Evolutionary conservation across 108 stramenopile genomes (phyloP), one percentile per base, ranked within the genome.

Genomic region (Nitzschia palea): DNA sequence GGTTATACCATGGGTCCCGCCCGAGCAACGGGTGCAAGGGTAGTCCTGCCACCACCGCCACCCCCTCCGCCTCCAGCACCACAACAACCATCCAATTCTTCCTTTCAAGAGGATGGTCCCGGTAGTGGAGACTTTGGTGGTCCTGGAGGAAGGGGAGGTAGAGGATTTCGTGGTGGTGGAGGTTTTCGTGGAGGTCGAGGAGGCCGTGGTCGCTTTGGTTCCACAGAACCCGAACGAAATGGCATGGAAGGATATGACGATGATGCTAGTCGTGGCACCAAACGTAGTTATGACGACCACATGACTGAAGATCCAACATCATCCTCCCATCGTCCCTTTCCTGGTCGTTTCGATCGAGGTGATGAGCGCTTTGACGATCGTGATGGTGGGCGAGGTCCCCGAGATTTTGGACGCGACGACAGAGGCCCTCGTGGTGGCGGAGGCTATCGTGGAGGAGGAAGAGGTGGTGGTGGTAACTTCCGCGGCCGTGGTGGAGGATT

Each of bases 1-100:
- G 92, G 92, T 2, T 94, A 94, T 55, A 44, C 82, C 22, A 84
- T 90, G 65, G 92, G 92, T 45, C 92, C 92, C 0, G 92, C 92
- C n/a, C 85, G 86, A 2, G 47, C 47, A 12, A 48, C 47, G 9
- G 47, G 47, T 20, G 47, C 47, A 8, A 10, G 47, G 47, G 47
- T 18, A 20, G 47, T 48, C 4, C 18, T 20, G 5, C 37, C 6
- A 12, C 37, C 6, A 12, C n/a, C n/a, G n/a, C n/a, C n/a, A n/a
- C n/a, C n/a, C n/a, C n/a, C n/a, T n/a, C n/a, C n/a, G 20, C 44
- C 44, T 44, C 44, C 44, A 2, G 12, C 55, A 20, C 55, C 55
- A 8, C 55, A 31, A 31, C 22, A 43, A 1, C 20, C 40, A 23
- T 18, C 40, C 3, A 1, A 22, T 20, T 33, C 17, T 2, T 3